Percentiles rank a stretch among this genome's conserved stretches.
phyloP scores from a whole-genome alignment of 768 basidiomycete species.

The Termitomyces sp. region DNA sequence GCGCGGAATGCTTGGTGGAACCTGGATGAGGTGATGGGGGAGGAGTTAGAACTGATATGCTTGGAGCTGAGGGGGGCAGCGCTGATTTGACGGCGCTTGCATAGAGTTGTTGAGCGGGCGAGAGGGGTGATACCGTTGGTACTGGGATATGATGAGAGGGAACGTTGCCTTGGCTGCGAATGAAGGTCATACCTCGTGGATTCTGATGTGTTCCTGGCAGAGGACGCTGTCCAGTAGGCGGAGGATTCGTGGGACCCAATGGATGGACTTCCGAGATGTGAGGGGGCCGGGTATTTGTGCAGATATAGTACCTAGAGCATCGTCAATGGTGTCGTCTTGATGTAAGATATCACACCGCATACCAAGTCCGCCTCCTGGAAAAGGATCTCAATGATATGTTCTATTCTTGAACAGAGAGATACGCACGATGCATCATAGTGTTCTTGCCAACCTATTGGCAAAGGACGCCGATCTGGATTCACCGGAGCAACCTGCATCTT shows the following conservation, averaged over 20 bases:
- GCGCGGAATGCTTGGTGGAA: not conserved
- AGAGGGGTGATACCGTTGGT: slow-evolving; percentile 1
- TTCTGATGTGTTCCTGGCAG: no score
- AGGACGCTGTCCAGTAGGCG: not conserved
- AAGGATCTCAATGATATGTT: not conserved
- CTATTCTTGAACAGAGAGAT: not conserved
- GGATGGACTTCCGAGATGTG: slow-evolving; percentile 11
- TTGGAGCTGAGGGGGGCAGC: not conserved
- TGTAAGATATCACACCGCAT: not conserved
- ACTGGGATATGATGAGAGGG: not conserved
- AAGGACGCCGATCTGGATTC: slow-evolving; percentile 14
- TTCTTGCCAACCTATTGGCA: slow-evolving; percentile 15
- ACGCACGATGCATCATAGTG: slow-evolving; percentile 16
- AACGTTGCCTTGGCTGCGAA: not conserved
- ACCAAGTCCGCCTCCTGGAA: slow-evolving; percentile 5
- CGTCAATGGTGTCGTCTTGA: not conserved
- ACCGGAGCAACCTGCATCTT: slow-evolving; percentile 5
- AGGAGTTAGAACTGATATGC: not conserved
- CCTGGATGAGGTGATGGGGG: not conserved
- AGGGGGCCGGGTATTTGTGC: slow-evolving; percentile 7
- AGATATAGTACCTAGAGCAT: slow-evolving; percentile 14
- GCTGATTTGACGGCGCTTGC: slow-evolving; percentile 6
- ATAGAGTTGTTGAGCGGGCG: slow-evolving; percentile 15
- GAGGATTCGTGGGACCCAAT: slow-evolving; percentile 3
- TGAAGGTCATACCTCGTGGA: not conserved